A percentile compares a stretch with the other conserved stretches of the same genome.
Evolutionary conservation across 164 flowering plant species (phyloP).

Genomic region (Pachysandra terminalis): DNA sequence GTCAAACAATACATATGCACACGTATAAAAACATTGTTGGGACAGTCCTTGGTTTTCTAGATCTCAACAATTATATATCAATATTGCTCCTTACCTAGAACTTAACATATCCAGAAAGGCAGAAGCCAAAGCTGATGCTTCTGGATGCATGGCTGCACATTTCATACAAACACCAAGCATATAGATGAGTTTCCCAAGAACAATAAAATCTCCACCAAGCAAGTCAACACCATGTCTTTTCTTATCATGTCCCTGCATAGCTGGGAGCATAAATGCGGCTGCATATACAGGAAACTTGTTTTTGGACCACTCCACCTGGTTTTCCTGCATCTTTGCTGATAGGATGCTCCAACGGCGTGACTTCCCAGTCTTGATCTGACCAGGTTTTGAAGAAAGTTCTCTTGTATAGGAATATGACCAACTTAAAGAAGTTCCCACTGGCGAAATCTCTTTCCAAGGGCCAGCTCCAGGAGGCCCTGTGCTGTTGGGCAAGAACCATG

Average conservation of each 20-base stretch:
- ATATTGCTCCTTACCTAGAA: constrained; percentile 51
- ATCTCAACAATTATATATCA: background rate
- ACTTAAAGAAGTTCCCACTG: constrained; percentile 59
- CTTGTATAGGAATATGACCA: constrained; percentile 81
- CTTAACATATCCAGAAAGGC: constrained; percentile 80
- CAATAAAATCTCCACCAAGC: constrained; percentile 83
- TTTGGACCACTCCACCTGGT: constrained; percentile 51
- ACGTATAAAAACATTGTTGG: background rate
- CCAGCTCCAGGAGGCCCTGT: constrained; percentile 77
- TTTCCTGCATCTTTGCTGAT: constrained; percentile 47
- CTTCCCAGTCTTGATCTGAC: constrained; percentile 64
- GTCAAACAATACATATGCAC: background rate
- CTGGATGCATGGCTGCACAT: constrained; percentile 93
- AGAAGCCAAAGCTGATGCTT: constrained; percentile 83
- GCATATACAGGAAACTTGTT: constrained; percentile 87
- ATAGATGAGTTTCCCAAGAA: constrained; percentile 86
- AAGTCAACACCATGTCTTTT: constrained; percentile 96
- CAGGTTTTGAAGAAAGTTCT: constrained; percentile 62
- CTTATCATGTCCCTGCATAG: constrained; percentile 92
- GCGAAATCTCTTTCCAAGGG: constrained; percentile 78
- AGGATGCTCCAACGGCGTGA: constrained; percentile 76
- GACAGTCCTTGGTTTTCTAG: background rate
- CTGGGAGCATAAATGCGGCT: constrained; percentile 98
- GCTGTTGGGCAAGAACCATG: constrained; percentile 81
- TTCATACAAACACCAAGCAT: constrained; percentile 95